These are phyloP conservation scores for Aspergillus asperescens DNA, from an alignment of 495 filamentous ascomycete genomes.

Conservation along the genomic window DNA sequence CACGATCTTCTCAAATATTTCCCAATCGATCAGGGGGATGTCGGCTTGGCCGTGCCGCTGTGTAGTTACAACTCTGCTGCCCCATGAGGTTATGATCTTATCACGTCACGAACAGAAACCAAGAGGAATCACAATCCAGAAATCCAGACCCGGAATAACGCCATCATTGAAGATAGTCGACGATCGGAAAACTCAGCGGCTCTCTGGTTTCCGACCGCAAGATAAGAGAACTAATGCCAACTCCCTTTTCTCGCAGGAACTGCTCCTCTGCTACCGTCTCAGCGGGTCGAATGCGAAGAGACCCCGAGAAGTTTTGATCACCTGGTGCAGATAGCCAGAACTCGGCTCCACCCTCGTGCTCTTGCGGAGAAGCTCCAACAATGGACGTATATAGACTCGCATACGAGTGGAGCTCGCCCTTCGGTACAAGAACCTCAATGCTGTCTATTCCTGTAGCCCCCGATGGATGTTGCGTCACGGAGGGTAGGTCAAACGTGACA, in stretches of 20 bases:
- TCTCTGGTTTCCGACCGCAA: slow-evolving; percentile 3
- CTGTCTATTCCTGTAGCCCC: slow-evolving; percentile 9
- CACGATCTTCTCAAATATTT: slow-evolving; percentile 14
- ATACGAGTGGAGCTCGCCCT: background rate
- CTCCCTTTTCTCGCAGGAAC: slow-evolving; percentile 9
- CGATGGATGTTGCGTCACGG: slow-evolving; percentile 8
- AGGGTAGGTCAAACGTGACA: slow-evolving; percentile 3
- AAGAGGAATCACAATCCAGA: too few relatives aligned
- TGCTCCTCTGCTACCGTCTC: slow-evolving; percentile 3
- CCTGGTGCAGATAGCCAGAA: slow-evolving; percentile 7
- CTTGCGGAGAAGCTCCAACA: background rate
- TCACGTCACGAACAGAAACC: too few relatives aligned
- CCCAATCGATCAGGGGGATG: background rate
- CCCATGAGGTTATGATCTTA: too few relatives aligned
- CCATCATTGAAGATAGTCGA: slow-evolving; percentile 9
- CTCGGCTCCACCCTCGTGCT: background rate
- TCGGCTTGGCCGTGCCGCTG: too few relatives aligned
- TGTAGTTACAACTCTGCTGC: too few relatives aligned
- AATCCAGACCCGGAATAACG: background rate
- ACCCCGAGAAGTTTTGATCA: background rate
- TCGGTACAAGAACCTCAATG: slow-evolving; percentile 9
- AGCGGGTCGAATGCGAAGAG: slow-evolving; percentile 1
- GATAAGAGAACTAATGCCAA: slow-evolving; percentile 8
- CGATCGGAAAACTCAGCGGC: slow-evolving; percentile 7
- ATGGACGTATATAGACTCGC: slow-evolving; percentile 4